A percentile compares a stretch with the other conserved stretches of the same genome.
Evolutionary conservation across 1,284 basidiomycete species (phyloP).

Genomic region (Farysia itapuensis): DNA sequence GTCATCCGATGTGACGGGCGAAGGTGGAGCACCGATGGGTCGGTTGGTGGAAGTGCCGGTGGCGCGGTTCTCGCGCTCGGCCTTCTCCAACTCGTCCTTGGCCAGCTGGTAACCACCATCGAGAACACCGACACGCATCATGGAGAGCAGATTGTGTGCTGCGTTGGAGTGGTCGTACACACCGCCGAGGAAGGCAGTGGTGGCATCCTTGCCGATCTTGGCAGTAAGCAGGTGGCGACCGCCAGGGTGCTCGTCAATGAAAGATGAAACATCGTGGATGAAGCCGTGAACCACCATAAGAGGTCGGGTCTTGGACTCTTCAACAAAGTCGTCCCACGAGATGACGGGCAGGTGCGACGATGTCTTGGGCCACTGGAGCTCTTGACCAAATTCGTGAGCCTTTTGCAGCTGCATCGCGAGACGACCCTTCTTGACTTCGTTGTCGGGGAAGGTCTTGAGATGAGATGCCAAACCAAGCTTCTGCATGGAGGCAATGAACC

Average conservation of each 20-base stretch:
- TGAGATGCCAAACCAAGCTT: constrained; percentile 54
- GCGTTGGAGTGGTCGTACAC: constrained; percentile 59
- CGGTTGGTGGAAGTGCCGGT: constrained; percentile 25
- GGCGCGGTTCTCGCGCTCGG: constrained; percentile 34
- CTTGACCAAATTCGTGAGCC: constrained; percentile 35
- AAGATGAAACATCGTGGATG: constrained; percentile 56
- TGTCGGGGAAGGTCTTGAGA: constrained; percentile 59
- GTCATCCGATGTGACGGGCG: constrained; percentile 44
- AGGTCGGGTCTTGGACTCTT: constrained; percentile 54
- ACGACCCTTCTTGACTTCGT: constrained; percentile 57
- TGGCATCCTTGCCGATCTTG: constrained; percentile 57
- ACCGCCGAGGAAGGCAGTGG: constrained; percentile 57
- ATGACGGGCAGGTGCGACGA: constrained; percentile 55
- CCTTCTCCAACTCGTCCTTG: constrained; percentile 41
- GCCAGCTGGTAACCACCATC: constrained; percentile 57
- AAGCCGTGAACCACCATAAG: constrained; percentile 55
- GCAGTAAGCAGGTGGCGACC: constrained; percentile 50
- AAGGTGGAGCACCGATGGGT: constrained; percentile 37
- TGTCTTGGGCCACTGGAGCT: constrained; percentile 51
- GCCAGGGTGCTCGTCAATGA: constrained; percentile 58
- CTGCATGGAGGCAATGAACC: constrained; percentile 53
- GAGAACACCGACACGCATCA: constrained; percentile 59
- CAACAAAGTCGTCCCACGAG: constrained; percentile 57
- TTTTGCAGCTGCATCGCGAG: constrained; percentile 56
- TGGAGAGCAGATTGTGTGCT: constrained; percentile 56